Evolutionary conservation across 805 yeast species (phyloP), one percentile per base, ranked within the genome.

Genomic region (Grigorovia humatica): DNA sequence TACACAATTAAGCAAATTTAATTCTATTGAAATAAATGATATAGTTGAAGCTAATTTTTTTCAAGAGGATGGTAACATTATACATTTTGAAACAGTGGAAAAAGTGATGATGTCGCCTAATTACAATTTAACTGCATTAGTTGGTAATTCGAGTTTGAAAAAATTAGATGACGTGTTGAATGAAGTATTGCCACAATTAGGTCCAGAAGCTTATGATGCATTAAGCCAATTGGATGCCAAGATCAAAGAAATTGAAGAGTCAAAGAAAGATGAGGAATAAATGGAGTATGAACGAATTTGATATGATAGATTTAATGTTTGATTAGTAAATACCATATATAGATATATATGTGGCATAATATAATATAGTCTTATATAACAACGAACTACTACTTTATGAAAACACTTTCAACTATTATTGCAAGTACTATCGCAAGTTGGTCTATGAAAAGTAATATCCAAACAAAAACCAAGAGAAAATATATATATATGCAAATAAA

Each of bases 41-140:
- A 83, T 91, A 66, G 95, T 88, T 71, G 97, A 91, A 78, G 98
- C 96, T 67, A 91, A 90, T 82, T 87, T 91, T 79, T 90, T 93
- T 86, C 85, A 79, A 74, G 96, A 88, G 59, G 96, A 91, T 72
- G 97, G 97, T 69, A 85, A 83, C 70, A 96, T 93, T 59, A 76
- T 91, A 73, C 96, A 91, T 78, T 88, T 93, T 81, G 82, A 86
- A 79, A 85, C 93, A 73, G 96, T 93, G 61, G 95, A 93, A 75
- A 93, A 32, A n/a, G 20, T 90, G 59, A 97, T 91, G 78, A 87
- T 87, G 62, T 88, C 96, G 64, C 82, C 87, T 64, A 84, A 83
- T 66, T 77, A 84, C 79, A 90, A 91, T 82, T 85, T 96, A 59
- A 87, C 84, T 71, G 95, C 95, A 63, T 84, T 93, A 79, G 85